These are phyloP conservation scores for Aschersonia sp. DNA, from an alignment of 2,329 filamentous ascomycete species.

Conservation along the genomic window DNA sequence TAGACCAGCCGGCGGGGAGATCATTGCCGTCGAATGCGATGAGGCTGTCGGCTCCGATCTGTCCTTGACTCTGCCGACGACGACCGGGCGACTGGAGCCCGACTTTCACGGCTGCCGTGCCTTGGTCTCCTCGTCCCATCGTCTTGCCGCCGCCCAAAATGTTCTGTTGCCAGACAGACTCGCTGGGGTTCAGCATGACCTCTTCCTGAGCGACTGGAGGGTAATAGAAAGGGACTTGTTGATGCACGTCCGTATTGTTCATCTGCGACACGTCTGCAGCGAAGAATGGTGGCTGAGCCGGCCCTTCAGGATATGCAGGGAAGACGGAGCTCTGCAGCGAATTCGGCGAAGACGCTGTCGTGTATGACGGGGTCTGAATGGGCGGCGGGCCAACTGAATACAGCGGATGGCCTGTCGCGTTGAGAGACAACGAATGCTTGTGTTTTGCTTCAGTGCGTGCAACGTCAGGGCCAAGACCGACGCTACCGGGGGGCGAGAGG, in stretches of 20 bases:
- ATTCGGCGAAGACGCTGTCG: slow-evolving; percentile 36
- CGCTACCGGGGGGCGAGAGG: slow-evolving; percentile 1
- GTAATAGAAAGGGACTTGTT: slow-evolving; percentile 56
- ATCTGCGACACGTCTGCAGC: slow-evolving; percentile 38
- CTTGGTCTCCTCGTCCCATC: neutral
- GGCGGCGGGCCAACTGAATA: slow-evolving; percentile 20
- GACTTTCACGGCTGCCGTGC: neutral
- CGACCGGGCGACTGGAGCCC: slow-evolving; percentile 13
- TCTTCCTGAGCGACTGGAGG: neutral
- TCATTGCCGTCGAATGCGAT: slow-evolving; percentile 22
- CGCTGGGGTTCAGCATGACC: slow-evolving; percentile 26
- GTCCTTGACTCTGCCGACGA: slow-evolving; percentile 9
- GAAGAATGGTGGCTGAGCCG: slow-evolving; percentile 21
- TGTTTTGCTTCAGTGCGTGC: neutral
- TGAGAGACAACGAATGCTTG: slow-evolving; percentile 12
- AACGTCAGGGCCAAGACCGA: neutral
- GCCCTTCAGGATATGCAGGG: neutral
- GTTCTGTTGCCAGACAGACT: slow-evolving; percentile 1
- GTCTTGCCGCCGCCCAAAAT: neutral
- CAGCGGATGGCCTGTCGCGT: neutral
- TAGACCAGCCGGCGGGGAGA: slow-evolving; percentile 65
- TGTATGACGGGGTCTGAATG: slow-evolving; percentile 23
- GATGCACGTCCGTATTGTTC: slow-evolving; percentile 44
- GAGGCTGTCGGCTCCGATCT: slow-evolving; percentile 8
- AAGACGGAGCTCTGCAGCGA: slow-evolving; percentile 28